Percentiles rank a stretch among this genome's conserved stretches.
These are phyloP conservation scores for Russula foetens DNA, from an alignment of 768 basidiomycete genomes.

Conservation along the genomic window DNA sequence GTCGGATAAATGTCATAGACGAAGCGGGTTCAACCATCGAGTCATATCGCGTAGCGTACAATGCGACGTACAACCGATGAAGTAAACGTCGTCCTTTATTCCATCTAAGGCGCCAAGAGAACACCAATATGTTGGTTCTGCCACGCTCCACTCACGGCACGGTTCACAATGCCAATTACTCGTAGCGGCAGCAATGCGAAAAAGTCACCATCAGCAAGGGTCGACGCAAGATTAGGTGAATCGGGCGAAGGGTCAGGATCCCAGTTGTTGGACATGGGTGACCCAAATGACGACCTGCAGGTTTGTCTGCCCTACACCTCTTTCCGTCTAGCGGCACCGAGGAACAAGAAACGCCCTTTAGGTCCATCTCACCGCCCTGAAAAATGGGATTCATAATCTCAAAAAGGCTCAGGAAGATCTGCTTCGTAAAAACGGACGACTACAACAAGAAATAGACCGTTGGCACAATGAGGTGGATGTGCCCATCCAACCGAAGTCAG, in stretches of 20 bases:
- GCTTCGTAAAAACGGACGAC: not conserved
- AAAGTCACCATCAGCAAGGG: not conserved
- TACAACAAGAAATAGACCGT: constrained; percentile 3
- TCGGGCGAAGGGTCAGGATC: not conserved
- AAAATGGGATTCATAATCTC: constrained; percentile 1
- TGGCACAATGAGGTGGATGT: constrained; percentile 1
- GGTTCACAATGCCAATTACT: constrained; percentile 3
- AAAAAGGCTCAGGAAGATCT: not conserved
- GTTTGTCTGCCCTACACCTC: not conserved
- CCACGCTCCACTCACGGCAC: not conserved
- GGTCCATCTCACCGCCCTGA: constrained; percentile 9
- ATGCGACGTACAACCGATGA: no score
- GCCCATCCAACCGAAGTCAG: constrained; percentile 3
- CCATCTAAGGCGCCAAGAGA: no score
- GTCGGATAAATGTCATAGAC: not conserved
- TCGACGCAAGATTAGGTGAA: not conserved
- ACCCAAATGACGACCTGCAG: not conserved
- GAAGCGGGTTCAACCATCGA: constrained; percentile 3
- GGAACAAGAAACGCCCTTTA: not conserved
- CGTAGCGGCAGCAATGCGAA: constrained; percentile 8
- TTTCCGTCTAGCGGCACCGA: not conserved
- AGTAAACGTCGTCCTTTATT: no score
- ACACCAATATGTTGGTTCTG: no score
- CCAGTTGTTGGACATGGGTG: not conserved
- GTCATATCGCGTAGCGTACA: not conserved